phyloP scores from a whole-genome alignment of 352 stramenopile genomes.

The Blastocystis sp. region DNA sequence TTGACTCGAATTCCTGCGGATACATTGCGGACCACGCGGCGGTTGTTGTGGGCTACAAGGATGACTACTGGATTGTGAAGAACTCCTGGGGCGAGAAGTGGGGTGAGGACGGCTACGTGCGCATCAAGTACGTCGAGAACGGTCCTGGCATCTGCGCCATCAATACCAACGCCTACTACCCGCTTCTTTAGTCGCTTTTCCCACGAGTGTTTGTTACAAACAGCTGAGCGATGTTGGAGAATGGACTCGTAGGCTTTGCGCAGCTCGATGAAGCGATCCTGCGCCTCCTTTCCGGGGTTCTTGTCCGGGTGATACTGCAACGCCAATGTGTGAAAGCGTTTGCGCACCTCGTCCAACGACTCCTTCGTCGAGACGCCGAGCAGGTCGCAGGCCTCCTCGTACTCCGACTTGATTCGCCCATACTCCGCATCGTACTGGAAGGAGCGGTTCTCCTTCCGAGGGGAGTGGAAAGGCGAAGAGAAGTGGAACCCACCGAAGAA shows the following conservation, averaged over 20 bases:
- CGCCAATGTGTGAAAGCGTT: slow-evolving; percentile 36
- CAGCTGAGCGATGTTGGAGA: not conserved
- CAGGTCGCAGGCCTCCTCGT: slow-evolving; percentile 48
- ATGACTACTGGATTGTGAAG: slow-evolving; percentile 60
- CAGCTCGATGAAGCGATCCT: slow-evolving; percentile 45
- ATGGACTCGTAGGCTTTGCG: slow-evolving; percentile 58
- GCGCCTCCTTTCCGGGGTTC: slow-evolving; percentile 2
- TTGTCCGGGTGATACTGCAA: slow-evolving; percentile 61
- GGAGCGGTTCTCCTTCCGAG: not conserved
- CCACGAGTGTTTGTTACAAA: not conserved
- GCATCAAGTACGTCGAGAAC: not conserved
- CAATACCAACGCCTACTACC: not conserved
- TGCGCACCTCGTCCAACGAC: slow-evolving; percentile 31
- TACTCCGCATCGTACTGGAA: slow-evolving; percentile 24
- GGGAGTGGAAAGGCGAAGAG: not conserved
- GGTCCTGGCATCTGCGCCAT: not conserved
- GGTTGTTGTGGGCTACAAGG: slow-evolving; percentile 12
- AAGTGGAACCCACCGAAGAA: not conserved
- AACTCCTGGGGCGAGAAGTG: slow-evolving; percentile 52
- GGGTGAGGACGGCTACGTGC: slow-evolving; percentile 51
- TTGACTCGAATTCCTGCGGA: slow-evolving; percentile 18
- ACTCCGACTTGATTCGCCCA: slow-evolving; percentile 52
- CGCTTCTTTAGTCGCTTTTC: not conserved
- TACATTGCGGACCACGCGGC: not conserved
- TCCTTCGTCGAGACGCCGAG: slow-evolving; percentile 43